Evolutionary conservation across 2,329 filamentous ascomycete genomes (phyloP), one percentile per base, ranked within the genome.

Genomic region (Fusarium napiforme): DNA sequence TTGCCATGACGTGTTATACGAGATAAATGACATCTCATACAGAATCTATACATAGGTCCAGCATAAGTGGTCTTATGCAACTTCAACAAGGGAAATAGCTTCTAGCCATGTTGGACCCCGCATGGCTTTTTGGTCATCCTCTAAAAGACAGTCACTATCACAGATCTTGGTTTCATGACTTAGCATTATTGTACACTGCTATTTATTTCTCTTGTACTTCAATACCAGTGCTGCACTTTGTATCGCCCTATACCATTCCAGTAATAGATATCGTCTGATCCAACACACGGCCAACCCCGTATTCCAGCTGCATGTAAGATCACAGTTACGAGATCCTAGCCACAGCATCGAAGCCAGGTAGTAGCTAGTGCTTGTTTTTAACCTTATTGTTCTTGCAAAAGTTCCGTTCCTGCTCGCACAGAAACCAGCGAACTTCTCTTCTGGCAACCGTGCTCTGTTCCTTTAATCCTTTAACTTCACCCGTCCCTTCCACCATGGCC

Each of bases 381-480:
- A 50, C 47, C 47, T 50, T 34, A 34, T 34, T 12, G 8, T 7
- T 4, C 21, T 34, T 19, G 4, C 47, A 50, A 50, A 50, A 50
- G 47, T 34, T 50, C 47, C 21, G 4, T 9, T 18, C 28, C 2
- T 32, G 2, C 46, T 49, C 2, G 4, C 10, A 7, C 28, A 12
- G 18, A 15, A 32, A 18, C 4, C 21, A 0, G 28, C 15, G 5
- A 9, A 7, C 28, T 18, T 16, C 28, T n/a, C 46, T n/a, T 9
- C 5, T 2, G 11, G 2, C 2, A 4, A 14, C 6, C 0, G 2
- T 34, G 21, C 18, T 18, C 30, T 34, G 2, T 21, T 21, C 30
- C 47, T 34, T 50, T 23, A 6, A 18, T 34, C 21, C 5, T 18
- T 34, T 14, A 3, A 19, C 28, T 50, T 2, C 47, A 32, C 8